Base-by-base conservation (phyloP, 805 yeast genomes). In the Candida easanensis region DNA sequence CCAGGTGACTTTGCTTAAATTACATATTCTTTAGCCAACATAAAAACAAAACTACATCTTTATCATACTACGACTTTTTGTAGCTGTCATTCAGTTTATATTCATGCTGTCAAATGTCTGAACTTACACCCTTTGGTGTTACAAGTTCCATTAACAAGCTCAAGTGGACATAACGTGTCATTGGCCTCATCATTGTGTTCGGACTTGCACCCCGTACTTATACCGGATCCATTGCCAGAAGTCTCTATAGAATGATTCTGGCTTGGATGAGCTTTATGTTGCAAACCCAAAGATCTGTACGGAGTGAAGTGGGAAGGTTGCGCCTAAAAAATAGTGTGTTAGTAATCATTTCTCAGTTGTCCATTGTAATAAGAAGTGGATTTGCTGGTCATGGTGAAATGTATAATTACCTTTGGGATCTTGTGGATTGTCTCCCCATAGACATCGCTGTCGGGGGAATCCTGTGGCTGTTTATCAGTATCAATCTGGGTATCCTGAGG, bases 1-100 rank as follows among this genome's bases (percentile, higher is more conserved):
- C 97, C 97, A 41, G 96, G 96, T 56, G 95, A 85, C 46, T 60
- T 41, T 32, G 51, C 50, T 19, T 51, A 33, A 39, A 17, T 16
- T 14, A 11, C 11, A 23, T 8, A 9, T 11, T 23, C 11, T 8
- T 23, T 23, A 23, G 11, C 26, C 8, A 23, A 9, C 26, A 23
- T 23, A 23, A 23, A 8, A 23, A 23, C 8, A 23, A 23, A 23
- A 23, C 11, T 23, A 11, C 26, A 11, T 8, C 26, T 23, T 23
- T 27, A 14, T n/a, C 6, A 8, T 14, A 13, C 31, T 27, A 27
- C 6, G 31, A 13, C 31, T 27, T 27, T n/a, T 8, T 10, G 7
- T 22, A 22, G 7, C 7, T 22, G 25, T 22, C 13, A 15, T 31
- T 15, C 33, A 31, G 16, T 33, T 34, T 41, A 20, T 36, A 41